Conservation (phyloP, 2,329 filamentous ascomycete genomes). For the Colletotrichum sp. region DNA sequence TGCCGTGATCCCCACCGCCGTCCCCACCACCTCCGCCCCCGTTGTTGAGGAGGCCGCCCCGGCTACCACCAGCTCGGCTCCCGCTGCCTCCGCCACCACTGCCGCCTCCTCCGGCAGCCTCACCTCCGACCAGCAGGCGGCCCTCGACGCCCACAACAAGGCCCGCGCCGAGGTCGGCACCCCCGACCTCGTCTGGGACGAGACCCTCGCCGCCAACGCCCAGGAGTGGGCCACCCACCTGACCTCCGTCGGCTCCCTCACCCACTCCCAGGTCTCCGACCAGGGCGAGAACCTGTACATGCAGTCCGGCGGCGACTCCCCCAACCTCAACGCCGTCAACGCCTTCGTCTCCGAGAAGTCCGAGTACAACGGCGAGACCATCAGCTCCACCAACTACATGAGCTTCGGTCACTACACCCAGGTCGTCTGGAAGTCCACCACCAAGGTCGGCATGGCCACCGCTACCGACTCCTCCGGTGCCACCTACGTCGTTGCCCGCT, state of each 20-base stretch:
- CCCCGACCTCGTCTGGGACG: conserved; percentile 26
- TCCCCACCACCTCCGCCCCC: conserved; percentile 26
- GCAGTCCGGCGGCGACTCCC: conserved; percentile 8
- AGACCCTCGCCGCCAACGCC: conserved; percentile 31
- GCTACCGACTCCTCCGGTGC: conserved; percentile 30
- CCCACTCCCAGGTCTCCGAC: conserved; percentile 6
- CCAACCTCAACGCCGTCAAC: conserved; percentile 13
- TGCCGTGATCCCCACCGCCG: conserved; percentile 18
- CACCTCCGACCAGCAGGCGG: conserved; percentile 11
- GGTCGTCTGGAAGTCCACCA: conserved; percentile 34
- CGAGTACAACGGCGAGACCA: conserved; percentile 15
- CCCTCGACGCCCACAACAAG: conserved; percentile 20
- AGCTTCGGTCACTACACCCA: conserved; percentile 35
- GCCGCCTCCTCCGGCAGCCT: conserved; percentile 13
- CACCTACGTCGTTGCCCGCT: conserved; percentile 36
- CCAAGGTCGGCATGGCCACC: conserved; percentile 34
- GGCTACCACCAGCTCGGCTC: conserved; percentile 21
- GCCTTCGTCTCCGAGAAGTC: conserved; percentile 19
- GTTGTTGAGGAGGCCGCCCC: conserved; percentile 2
- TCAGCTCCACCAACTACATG: conserved; percentile 18
- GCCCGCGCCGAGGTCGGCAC: conserved; percentile 18
- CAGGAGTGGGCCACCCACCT: conserved; percentile 22
- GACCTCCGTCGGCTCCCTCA: conserved; percentile 16
- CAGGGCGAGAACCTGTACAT: conserved; percentile 24
- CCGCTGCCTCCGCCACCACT: background rate